These are phyloP conservation scores for Oryza meridionalis DNA, from an alignment of 176 grass and related monocot genomes.

Conservation along the genomic window DNA sequence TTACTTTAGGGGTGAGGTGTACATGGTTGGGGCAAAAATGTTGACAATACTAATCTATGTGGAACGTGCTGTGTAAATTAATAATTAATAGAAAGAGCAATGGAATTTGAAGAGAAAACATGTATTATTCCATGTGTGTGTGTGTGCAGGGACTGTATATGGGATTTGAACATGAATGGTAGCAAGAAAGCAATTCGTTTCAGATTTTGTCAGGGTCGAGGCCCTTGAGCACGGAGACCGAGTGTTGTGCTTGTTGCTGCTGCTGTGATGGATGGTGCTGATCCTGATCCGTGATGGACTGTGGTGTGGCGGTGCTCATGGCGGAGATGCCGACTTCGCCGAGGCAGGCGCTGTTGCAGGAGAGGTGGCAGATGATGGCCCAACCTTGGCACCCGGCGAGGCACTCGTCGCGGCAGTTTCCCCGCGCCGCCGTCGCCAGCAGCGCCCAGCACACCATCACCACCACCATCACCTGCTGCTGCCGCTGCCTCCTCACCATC, in stretches of 20 bases:
- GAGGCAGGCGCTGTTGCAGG: slow-evolving; percentile 42
- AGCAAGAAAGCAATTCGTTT: not conserved
- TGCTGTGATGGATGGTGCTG: not conserved
- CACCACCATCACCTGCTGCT: not conserved
- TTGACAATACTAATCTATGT: not conserved
- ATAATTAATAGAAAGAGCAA: not conserved
- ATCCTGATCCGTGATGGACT: not conserved
- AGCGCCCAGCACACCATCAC: not conserved
- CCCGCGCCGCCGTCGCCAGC: not conserved
- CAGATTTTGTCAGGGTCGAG: slow-evolving; percentile 18
- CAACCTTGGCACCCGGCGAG: slow-evolving; percentile 23
- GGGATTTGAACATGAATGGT: too few relatives aligned
- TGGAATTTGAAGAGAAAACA: not conserved
- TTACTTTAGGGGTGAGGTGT: slow-evolving; percentile 1
- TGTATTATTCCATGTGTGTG: too few relatives aligned
- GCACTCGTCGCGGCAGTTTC: slow-evolving; percentile 37
- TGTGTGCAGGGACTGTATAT: too few relatives aligned
- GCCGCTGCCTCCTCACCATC: not conserved
- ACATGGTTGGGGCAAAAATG: slow-evolving; percentile 13
- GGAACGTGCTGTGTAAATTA: not conserved
- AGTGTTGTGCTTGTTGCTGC: not conserved
- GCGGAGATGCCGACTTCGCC: slow-evolving; percentile 24
- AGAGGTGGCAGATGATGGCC: slow-evolving; percentile 33
- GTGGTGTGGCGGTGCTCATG: not conserved
- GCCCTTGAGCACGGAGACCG: not conserved